These are phyloP conservation scores for Wilcoxina mikolae DNA, from an alignment of 495 filamentous ascomycete genomes.

Conservation along the genomic window DNA sequence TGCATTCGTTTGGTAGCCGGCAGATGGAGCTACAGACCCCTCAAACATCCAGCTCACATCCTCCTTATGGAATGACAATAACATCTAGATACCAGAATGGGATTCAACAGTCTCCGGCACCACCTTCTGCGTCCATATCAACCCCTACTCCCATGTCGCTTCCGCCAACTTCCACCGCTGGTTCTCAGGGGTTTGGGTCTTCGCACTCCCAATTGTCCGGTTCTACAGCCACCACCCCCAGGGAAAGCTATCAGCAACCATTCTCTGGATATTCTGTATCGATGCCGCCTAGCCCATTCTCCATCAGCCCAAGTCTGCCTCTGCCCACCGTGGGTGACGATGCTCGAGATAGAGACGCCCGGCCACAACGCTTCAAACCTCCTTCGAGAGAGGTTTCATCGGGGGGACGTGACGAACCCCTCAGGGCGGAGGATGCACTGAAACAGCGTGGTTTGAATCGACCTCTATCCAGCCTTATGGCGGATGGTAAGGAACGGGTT, in stretches of 20 bases:
- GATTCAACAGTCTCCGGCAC: conserved; percentile 28
- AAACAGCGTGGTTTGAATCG: conserved; percentile 35
- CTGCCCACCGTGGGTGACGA: conserved; percentile 32
- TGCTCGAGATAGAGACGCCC: conserved; percentile 23
- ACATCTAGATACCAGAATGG: conserved; percentile 30
- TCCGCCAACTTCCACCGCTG: conserved; percentile 19
- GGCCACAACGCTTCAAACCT: conserved; percentile 23
- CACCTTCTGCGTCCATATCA: conserved; percentile 19
- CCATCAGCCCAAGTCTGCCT: conserved; percentile 32
- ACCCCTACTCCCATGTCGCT: conserved; percentile 21
- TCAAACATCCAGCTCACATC: conserved; percentile 18
- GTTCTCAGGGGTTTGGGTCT: conserved; percentile 18
- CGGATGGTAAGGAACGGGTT: conserved; percentile 16
- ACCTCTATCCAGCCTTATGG: conserved; percentile 17
- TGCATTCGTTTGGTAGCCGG: neutral
- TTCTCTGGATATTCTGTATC: conserved; percentile 36
- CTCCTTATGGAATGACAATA: conserved; percentile 34
- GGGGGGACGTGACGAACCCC: conserved; percentile 33
- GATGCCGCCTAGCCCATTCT: conserved; percentile 36
- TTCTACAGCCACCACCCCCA: conserved; percentile 24
- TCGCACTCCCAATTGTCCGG: conserved; percentile 23
- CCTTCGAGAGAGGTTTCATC: conserved; percentile 23
- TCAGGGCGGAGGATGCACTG: conserved; percentile 45
- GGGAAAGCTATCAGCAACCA: conserved; percentile 19
- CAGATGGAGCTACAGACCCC: conserved; percentile 18